Conservation (phyloP, 164 flowering plant species). For the Berberis vulgaris region DNA sequence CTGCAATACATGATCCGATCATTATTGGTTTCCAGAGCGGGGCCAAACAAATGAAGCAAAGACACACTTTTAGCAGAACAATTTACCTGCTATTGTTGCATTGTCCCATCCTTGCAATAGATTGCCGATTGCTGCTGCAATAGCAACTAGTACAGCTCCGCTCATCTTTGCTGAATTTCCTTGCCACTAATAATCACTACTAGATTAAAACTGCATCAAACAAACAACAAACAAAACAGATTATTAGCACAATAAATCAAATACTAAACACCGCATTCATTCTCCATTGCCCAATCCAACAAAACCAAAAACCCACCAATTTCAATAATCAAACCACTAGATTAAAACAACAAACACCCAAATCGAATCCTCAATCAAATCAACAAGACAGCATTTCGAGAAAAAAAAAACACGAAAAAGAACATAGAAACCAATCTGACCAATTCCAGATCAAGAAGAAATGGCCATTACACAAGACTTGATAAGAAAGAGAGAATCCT, state of each 20-base stretch:
- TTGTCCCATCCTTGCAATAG: conserved; percentile 97
- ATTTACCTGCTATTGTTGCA: conserved; percentile 86
- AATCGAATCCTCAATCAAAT: too few relatives aligned
- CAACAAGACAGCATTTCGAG: too few relatives aligned
- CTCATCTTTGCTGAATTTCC: conserved; percentile 35
- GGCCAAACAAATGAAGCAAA: not conserved
- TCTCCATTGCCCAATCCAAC: too few relatives aligned
- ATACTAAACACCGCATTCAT: too few relatives aligned
- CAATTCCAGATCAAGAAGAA: not conserved
- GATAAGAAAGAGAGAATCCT: not conserved
- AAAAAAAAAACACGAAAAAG: too few relatives aligned
- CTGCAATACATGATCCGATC: too few relatives aligned
- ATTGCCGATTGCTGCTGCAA: conserved; percentile 85
- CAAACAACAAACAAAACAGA: too few relatives aligned
- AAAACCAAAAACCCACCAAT: too few relatives aligned
- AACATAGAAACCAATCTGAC: not conserved
- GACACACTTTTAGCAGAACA: not conserved
- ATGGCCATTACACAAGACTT: not conserved
- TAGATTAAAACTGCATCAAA: not conserved
- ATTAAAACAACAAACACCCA: too few relatives aligned
- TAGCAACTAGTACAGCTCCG: conserved; percentile 76
- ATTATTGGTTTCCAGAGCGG: too few relatives aligned
- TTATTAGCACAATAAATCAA: too few relatives aligned
- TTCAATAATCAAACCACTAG: too few relatives aligned
- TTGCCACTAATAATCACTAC: not conserved